A percentile compares a stretch with the other conserved stretches of the same genome.
These are phyloP conservation scores for Cupressus sempervirens DNA, from an alignment of 75 land plant genomes.

Conservation along the genomic window DNA sequence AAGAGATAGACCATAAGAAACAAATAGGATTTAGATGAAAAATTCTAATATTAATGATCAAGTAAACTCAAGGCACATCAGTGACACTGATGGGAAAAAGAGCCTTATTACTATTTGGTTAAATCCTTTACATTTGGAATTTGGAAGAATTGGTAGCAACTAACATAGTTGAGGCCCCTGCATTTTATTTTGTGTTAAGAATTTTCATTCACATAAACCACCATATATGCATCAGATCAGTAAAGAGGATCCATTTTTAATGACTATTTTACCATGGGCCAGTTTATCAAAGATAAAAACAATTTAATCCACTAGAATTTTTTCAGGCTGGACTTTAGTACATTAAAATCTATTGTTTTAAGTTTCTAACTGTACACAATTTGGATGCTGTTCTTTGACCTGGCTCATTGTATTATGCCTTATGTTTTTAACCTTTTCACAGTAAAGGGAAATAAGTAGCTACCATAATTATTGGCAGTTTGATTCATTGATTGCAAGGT, in stretches of 20 bases:
- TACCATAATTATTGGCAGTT: not conserved
- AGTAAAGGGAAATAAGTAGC: not conserved
- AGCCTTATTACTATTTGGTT: not conserved
- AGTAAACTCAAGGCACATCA: not conserved
- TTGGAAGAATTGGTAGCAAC: not conserved
- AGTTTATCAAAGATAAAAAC: not conserved
- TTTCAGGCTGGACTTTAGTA: not conserved
- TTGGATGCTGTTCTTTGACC: not conserved
- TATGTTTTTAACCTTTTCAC: not conserved
- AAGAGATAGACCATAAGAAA: not conserved
- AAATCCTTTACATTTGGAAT: not conserved
- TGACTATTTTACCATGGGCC: not conserved
- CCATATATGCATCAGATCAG: not conserved
- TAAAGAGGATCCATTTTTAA: constrained; percentile 1
- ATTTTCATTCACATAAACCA: not conserved
- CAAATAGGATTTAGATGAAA: not conserved
- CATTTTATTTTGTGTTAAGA: not conserved
- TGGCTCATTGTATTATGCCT: not conserved
- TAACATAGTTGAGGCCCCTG: not conserved
- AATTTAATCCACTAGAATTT: not conserved
- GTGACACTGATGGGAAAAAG: not conserved
- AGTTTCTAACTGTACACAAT: not conserved
- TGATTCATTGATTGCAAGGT: not conserved
- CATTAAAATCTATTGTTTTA: not conserved
- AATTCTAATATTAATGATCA: no score